Conservation (phyloP, 345 rosid species). For the Sonneratia caseolaris region DNA sequence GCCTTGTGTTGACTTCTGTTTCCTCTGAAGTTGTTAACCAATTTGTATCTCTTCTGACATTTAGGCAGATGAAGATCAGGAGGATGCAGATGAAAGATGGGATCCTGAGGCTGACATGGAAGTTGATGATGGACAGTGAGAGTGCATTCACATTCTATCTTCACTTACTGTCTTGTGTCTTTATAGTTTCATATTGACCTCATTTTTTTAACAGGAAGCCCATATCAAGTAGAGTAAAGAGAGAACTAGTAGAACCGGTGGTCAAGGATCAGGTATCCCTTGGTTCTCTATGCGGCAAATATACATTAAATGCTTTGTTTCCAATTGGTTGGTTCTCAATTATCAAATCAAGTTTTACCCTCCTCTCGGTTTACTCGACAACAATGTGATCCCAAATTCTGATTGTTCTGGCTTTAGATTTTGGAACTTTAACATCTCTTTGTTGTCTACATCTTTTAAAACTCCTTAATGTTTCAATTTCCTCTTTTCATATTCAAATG, state of each 20-base stretch:
- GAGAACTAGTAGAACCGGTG: slow-evolving; percentile 57
- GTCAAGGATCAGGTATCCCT: slow-evolving; percentile 45
- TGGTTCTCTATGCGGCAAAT: slow-evolving; percentile 1
- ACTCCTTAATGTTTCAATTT: neutral
- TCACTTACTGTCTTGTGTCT: neutral
- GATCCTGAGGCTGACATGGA: slow-evolving; percentile 63
- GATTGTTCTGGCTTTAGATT: neutral
- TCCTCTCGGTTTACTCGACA: neutral
- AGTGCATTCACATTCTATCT: slow-evolving; percentile 2
- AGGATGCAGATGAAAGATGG: no score
- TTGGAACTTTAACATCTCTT: neutral
- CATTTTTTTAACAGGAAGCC: slow-evolving; percentile 45
- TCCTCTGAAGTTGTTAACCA: slow-evolving; percentile 6
- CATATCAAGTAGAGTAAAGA: slow-evolving; percentile 61
- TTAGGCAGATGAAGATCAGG: no score
- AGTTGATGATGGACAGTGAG: slow-evolving; percentile 65
- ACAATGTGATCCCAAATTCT: neutral
- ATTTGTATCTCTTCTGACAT: no score
- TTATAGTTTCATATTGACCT: slow-evolving; percentile 7
- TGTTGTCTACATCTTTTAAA: neutral
- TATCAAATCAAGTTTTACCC: neutral
- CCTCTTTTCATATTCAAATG: neutral
- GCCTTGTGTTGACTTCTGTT: neutral
- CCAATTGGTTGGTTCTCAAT: neutral
- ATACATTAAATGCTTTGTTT: neutral